phyloP scores from a whole-genome alignment of 2,329 filamentous ascomycete genomes.

The Nothophoma quercina region DNA sequence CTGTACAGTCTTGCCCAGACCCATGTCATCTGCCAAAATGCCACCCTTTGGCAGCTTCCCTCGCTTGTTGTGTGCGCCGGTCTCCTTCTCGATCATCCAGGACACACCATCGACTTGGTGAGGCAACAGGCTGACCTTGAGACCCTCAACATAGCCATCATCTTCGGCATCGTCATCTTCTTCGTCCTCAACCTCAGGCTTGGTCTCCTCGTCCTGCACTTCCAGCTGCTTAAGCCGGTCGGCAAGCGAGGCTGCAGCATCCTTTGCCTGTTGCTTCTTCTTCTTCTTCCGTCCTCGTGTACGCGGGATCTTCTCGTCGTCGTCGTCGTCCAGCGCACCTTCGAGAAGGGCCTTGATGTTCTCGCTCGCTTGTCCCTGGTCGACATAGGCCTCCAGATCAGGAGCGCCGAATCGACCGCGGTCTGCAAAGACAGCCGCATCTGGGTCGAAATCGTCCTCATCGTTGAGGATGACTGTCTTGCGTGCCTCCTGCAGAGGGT shows the following conservation, averaged over 20 bases:
- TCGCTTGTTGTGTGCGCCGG: slow-evolving; percentile 82
- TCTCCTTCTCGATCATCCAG: slow-evolving; percentile 95
- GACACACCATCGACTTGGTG: slow-evolving; percentile 93
- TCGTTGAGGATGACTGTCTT: slow-evolving; percentile 53
- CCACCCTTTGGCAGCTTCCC: slow-evolving; percentile 84
- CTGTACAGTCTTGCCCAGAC: slow-evolving; percentile 94
- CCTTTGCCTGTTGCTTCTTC: slow-evolving; percentile 49
- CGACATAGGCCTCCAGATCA: slow-evolving; percentile 69
- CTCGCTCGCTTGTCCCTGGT: slow-evolving; percentile 74
- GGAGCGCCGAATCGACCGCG: slow-evolving; percentile 60
- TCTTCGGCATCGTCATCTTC: slow-evolving; percentile 58
- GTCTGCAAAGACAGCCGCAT: slow-evolving; percentile 55
- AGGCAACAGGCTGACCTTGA: slow-evolving; percentile 86
- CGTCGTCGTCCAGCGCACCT: slow-evolving; percentile 78
- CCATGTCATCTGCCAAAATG: slow-evolving; percentile 97
- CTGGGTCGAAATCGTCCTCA: slow-evolving; percentile 58
- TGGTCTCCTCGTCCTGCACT: slow-evolving; percentile 58
- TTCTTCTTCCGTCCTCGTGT: slow-evolving; percentile 56
- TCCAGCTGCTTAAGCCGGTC: slow-evolving; percentile 54
- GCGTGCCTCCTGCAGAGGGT: slow-evolving; percentile 40
- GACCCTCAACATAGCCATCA: slow-evolving; percentile 75
- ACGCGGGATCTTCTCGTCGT: slow-evolving; percentile 64
- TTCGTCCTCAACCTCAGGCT: slow-evolving; percentile 50
- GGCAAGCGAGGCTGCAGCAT: slow-evolving; percentile 50
- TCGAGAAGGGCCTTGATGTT: slow-evolving; percentile 85